Conservation (phyloP, 345 rosid genomes). For the Populus deltoides region DNA sequence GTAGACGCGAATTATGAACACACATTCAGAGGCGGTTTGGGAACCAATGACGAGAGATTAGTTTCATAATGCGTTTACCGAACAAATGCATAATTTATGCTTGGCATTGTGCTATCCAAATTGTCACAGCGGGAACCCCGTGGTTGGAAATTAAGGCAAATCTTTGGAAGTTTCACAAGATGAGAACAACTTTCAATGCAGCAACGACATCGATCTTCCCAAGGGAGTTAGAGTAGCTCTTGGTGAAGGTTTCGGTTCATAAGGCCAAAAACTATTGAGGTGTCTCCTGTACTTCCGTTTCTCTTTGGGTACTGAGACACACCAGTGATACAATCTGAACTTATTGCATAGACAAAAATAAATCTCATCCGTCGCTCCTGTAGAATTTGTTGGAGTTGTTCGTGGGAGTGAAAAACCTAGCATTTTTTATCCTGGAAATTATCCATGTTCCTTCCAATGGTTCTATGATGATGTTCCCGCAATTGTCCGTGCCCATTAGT, state of each 20-base stretch:
- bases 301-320: constrained; percentile 10
- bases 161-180: constrained; percentile 39
- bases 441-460: constrained; percentile 75
- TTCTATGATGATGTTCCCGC: constrained; percentile 81
- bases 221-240: constrained; percentile 35
- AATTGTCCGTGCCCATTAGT: constrained; percentile 41
- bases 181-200: constrained; percentile 26
- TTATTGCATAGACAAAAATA: constrained; percentile 39
- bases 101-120: no score
- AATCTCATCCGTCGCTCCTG: constrained; percentile 33
- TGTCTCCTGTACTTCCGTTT: constrained; percentile 24
- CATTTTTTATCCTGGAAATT: constrained; percentile 87
- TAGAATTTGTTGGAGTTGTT: constrained; percentile 75
- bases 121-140: constrained; percentile 63
- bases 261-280: constrained; percentile 47
- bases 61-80: no score
- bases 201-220: constrained; percentile 19
- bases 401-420: constrained; percentile 88
- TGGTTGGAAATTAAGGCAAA: constrained; percentile 86
- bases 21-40: no score
- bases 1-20: no score
- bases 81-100: no score
- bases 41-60: no score
- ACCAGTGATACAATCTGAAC: constrained; percentile 7
- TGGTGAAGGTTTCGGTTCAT: constrained; percentile 78